Conservation (phyloP, 208 protist genomes). For the Porcisia hertigi region DNA sequence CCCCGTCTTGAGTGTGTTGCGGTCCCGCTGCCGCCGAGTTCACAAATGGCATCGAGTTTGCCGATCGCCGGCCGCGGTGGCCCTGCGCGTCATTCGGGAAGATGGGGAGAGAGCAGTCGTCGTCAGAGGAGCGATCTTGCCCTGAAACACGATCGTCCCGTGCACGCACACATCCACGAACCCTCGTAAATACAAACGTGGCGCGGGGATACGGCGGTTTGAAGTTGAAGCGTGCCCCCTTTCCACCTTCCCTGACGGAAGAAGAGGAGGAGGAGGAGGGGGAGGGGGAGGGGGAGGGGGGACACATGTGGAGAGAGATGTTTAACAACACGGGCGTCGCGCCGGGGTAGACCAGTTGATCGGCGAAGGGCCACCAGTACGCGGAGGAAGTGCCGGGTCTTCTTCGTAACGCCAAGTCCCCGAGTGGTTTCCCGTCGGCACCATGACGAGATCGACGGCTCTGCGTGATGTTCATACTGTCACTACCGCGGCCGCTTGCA, state of each 20-base stretch:
- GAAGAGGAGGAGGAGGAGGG: neutral
- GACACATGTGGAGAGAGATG: constrained; percentile 74
- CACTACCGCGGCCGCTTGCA: neutral
- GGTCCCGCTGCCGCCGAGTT: constrained; percentile 3
- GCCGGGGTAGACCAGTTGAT: constrained; percentile 84
- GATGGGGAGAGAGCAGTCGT: neutral
- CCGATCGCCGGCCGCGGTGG: neutral
- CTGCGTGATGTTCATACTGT: neutral
- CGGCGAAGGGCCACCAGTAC: constrained; percentile 95
- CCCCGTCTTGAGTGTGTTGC: neutral
- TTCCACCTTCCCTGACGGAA: neutral
- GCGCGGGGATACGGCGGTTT: neutral
- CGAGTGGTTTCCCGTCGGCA: neutral
- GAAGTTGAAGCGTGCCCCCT: neutral
- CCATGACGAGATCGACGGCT: neutral
- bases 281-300: no score
- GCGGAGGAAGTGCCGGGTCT: neutral
- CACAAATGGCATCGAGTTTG: no score
- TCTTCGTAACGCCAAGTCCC: neutral
- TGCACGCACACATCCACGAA: neutral
- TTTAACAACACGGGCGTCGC: constrained; percentile 89
- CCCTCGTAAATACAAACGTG: neutral
- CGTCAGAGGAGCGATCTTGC: neutral
- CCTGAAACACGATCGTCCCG: neutral
- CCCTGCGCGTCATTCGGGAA: neutral